These are phyloP conservation scores for Leishmania aethiopica DNA, from an alignment of 208 protist species.

Conservation along the genomic window DNA sequence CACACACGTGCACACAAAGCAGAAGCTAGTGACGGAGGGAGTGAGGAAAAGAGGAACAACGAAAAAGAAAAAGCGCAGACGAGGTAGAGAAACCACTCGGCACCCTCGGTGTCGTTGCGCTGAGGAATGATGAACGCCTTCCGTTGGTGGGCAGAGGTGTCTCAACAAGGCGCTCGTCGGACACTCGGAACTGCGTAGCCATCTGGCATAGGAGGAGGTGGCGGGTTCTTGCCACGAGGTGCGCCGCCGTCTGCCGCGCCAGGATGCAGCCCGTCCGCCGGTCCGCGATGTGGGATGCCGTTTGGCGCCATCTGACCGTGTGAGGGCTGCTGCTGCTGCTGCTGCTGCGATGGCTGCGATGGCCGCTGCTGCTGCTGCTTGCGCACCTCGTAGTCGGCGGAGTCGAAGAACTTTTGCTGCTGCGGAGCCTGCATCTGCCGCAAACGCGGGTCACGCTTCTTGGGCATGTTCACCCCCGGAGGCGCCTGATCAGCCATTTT, in stretches of 20 bases:
- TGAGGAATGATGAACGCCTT: not conserved
- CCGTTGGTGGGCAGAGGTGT: not conserved
- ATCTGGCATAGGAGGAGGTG: constrained; percentile 3
- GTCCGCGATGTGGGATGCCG: not conserved
- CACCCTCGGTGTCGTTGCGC: not conserved
- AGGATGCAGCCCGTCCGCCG: not conserved
- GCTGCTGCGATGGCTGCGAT: constrained; percentile 52
- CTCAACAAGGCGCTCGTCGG: not conserved
- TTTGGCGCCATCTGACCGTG: not conserved
- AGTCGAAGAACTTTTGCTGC: constrained; percentile 88
- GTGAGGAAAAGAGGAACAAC: not conserved
- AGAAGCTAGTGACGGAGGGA: not conserved
- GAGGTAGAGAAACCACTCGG: not conserved
- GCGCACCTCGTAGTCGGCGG: constrained; percentile 87
- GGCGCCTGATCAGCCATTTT: constrained; percentile 42
- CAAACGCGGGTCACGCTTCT: constrained; percentile 85
- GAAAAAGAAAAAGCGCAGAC: not conserved
- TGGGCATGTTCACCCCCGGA: constrained; percentile 86
- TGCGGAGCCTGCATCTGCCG: constrained; percentile 70
- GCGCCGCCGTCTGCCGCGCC: too few relatives aligned
- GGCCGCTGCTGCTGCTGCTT: constrained; percentile 50
- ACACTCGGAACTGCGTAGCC: not conserved
- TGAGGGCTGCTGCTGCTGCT: constrained; percentile 7
- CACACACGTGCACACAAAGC: not conserved
- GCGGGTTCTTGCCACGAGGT: constrained; percentile 1